Percentiles rank a stretch among this genome's conserved stretches.
These are phyloP conservation scores for Fraxinus sp. DNA, from an alignment of 305 asterid genomes.

Conservation along the genomic window DNA sequence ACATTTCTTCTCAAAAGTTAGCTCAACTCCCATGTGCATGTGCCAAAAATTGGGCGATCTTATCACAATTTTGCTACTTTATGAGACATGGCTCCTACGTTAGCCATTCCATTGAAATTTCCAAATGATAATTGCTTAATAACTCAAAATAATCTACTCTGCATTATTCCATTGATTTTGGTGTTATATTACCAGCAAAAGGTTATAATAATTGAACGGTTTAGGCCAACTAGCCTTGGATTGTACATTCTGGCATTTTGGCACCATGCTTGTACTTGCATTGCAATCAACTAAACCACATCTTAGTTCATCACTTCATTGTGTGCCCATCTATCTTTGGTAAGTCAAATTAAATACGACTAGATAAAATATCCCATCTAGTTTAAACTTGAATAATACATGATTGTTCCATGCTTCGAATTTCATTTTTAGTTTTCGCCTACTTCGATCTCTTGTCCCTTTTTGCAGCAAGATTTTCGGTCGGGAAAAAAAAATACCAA, in stretches of 20 bases:
- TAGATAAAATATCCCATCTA: not conserved
- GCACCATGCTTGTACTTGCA: not conserved
- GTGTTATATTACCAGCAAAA: slow-evolving; percentile 7
- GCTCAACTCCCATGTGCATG: not conserved
- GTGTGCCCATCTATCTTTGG: not conserved
- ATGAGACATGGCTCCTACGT: not conserved
- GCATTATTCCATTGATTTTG: not conserved
- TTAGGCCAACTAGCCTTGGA: not conserved
- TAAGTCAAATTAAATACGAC: not conserved
- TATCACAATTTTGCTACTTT: slow-evolving; percentile 2
- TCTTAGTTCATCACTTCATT: not conserved
- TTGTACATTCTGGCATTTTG: not conserved
- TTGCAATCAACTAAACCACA: not conserved
- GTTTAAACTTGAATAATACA: not conserved
- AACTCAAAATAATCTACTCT: not conserved
- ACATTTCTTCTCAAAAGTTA: not conserved
- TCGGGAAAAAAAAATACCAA: not conserved
- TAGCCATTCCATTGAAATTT: not conserved
- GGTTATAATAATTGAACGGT: not conserved
- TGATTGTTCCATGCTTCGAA: not conserved
- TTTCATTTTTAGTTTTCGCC: not conserved
- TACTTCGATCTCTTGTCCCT: not conserved
- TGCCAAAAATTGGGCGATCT: not conserved
- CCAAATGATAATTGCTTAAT: not conserved
- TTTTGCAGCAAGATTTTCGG: not conserved